A percentile compares a stretch with the other conserved stretches of the same genome.
These are phyloP conservation scores for Paragyromitra xinjiangensis DNA, from an alignment of 495 filamentous ascomycete species.

Conservation along the genomic window DNA sequence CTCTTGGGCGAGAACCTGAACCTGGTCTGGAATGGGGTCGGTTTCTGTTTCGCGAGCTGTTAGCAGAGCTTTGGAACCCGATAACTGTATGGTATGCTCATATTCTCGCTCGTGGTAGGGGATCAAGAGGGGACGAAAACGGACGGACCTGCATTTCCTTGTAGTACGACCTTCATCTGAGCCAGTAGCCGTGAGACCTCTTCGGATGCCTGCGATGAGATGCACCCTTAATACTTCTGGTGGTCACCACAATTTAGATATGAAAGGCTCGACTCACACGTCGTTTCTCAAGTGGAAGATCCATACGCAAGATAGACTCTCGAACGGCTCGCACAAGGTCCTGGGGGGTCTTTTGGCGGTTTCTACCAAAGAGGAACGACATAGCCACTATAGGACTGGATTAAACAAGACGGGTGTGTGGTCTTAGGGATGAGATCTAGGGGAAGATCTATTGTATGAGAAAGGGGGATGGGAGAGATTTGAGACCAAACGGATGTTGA, in stretches of 20 bases:
- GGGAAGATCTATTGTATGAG: background rate
- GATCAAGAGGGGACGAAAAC: conserved; percentile 8
- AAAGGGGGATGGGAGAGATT: background rate
- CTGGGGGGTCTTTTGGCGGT: conserved; percentile 67
- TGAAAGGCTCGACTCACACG: conserved; percentile 47
- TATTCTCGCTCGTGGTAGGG: conserved; percentile 5
- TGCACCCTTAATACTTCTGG: conserved; percentile 48
- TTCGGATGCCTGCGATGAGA: conserved; percentile 68
- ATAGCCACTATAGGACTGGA: conserved; percentile 62
- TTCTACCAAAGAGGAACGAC: conserved; percentile 91
- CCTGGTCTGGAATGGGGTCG: conserved; percentile 84
- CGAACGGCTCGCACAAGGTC: conserved; percentile 63
- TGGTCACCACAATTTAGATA: conserved; percentile 16
- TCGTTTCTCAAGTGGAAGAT: conserved; percentile 63
- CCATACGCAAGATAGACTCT: conserved; percentile 66
- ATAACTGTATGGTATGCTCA: conserved; percentile 7
- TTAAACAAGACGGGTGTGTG: background rate
- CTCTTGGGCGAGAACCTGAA: conserved; percentile 77
- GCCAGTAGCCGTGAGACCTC: conserved; percentile 78
- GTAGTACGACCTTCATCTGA: conserved; percentile 83
- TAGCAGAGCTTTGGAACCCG: conserved; percentile 12
- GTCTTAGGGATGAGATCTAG: background rate
- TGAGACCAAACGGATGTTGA: background rate
- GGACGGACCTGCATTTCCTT: conserved; percentile 78
- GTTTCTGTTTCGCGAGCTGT: conserved; percentile 67